These are phyloP conservation scores for Pelargonium australe DNA, from an alignment of 441 rosid species.

Conservation along the genomic window DNA sequence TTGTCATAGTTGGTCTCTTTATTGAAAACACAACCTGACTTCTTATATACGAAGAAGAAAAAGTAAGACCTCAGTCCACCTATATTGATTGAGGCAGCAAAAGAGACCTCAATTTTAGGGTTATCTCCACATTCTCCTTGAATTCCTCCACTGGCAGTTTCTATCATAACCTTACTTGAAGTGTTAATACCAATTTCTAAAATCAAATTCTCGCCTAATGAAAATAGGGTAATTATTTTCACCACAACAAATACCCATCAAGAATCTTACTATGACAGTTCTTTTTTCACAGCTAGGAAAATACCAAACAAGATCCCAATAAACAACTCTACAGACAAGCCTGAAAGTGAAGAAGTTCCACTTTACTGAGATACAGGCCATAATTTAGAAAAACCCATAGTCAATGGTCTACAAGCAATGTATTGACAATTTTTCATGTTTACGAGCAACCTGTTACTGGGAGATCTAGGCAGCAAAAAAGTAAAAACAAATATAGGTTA, in stretches of 20 bases:
- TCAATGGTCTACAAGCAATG: background rate
- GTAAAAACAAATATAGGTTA: constrained; percentile 21
- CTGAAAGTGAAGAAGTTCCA: background rate
- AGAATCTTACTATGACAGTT: background rate
- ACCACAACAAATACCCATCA: background rate
- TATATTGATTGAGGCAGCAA: background rate
- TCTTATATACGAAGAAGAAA: too few species aligned
- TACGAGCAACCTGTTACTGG: constrained; percentile 7
- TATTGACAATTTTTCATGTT: constrained; percentile 6
- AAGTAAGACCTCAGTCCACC: too few species aligned
- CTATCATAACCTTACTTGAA: constrained; percentile 4
- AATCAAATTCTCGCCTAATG: background rate
- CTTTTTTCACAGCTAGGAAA: background rate
- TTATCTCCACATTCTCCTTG: background rate
- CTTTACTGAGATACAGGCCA: background rate
- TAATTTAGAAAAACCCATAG: background rate
- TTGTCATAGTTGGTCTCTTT: background rate
- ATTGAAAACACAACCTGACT: background rate
- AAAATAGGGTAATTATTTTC: background rate
- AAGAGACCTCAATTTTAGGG: background rate
- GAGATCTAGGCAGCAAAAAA: constrained; percentile 9
- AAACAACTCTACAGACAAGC: constrained; percentile 5
- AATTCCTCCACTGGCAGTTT: background rate
- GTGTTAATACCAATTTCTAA: background rate
- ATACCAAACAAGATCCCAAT: background rate